phyloP scores from a whole-genome alignment of 441 rosid species.

The Populus tomentosa region DNA sequence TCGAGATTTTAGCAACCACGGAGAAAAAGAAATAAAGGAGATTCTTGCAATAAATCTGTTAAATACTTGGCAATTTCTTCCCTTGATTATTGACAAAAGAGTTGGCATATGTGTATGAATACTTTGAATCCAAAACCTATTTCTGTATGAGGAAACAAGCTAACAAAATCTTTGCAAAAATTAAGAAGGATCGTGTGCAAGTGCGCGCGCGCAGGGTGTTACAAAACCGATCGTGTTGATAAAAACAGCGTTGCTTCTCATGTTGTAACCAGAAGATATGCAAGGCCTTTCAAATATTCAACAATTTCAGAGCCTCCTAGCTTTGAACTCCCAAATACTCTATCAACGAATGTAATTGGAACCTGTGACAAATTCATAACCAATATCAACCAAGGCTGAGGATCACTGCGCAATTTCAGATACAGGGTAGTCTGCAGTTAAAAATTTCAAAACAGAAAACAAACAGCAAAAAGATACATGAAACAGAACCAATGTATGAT shows the following conservation, averaged over 20 bases:
- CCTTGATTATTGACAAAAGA: not conserved
- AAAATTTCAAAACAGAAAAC: not conserved
- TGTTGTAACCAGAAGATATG: conserved; percentile 78
- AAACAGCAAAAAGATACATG: not conserved
- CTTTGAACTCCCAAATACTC: conserved; percentile 95
- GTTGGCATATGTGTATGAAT: not conserved
- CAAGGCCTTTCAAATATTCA: conserved; percentile 88
- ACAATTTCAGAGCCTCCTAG: conserved; percentile 98
- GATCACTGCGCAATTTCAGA: not conserved
- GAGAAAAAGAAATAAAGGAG: not conserved
- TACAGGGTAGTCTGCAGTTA: too few relatives aligned
- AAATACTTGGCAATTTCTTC: not conserved
- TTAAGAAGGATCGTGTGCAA: not conserved
- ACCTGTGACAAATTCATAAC: conserved; percentile 45
- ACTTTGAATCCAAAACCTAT: not conserved
- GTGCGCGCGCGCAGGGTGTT: not conserved
- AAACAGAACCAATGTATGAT: not conserved
- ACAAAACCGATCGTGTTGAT: not conserved
- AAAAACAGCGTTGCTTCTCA: conserved; percentile 18
- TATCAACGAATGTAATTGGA: conserved; percentile 88
- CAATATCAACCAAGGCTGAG: conserved; percentile 1
- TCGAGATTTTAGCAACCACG: not conserved
- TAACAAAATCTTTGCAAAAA: not conserved
- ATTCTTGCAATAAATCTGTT: not conserved
- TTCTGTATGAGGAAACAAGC: not conserved